phyloP scores from a whole-genome alignment of 192 early-diverging fungal genomes.

The Spinellus fusiger region DNA sequence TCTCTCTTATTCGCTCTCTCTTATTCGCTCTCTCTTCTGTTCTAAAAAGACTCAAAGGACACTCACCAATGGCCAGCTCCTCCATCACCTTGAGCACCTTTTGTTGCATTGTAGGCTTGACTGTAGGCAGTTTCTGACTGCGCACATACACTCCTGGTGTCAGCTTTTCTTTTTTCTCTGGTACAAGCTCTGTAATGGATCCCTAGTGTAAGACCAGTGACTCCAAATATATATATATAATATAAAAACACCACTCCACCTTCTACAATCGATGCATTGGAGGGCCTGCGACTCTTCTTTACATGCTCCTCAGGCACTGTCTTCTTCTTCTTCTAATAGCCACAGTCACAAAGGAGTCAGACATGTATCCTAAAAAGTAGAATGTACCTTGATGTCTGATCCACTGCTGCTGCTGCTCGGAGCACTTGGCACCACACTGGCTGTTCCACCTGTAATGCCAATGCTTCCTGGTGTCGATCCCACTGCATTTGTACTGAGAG shows the following conservation, averaged over 20 bases:
- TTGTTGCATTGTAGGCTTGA: conserved; percentile 43
- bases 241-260: conserved; percentile 1
- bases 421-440: conserved; percentile 10
- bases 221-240: neutral
- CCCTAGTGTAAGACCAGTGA: neutral
- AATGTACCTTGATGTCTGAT: conserved; percentile 18
- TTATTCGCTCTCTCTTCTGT: neutral
- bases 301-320: conserved; percentile 10
- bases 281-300: conserved; percentile 24
- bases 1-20: neutral
- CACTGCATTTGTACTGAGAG: neutral
- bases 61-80: conserved; percentile 50
- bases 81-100: conserved; percentile 50
- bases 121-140: conserved; percentile 49
- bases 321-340: conserved; percentile 23
- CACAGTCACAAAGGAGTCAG: neutral
- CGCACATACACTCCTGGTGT: conserved; percentile 60
- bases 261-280: conserved; percentile 17
- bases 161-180: conserved; percentile 47
- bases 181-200: conserved; percentile 1
- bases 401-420: too few species aligned
- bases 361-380: neutral
- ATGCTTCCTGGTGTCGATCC: conserved; percentile 28
- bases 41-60: too few species aligned
- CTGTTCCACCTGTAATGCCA: conserved; percentile 31